Base-by-base conservation (phyloP, 805 yeast genomes). In the Yamadazyma kitorensis region DNA sequence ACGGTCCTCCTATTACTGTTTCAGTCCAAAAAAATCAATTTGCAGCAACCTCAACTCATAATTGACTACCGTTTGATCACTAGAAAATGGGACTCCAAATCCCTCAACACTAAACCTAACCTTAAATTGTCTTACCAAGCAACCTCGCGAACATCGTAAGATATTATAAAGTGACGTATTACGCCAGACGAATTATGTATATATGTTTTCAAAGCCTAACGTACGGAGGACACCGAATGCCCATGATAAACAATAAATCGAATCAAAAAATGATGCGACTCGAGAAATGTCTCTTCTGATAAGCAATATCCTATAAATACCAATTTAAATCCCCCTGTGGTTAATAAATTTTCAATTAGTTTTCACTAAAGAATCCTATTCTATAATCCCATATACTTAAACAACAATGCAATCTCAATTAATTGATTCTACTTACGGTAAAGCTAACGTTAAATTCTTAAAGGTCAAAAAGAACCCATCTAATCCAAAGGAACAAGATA, bases 361-460 rank as follows among this genome's bases (percentile, higher is more conserved):
- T 19, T 19, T 19, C 10, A 19, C 22, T 10, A 19, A 7, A 7
- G 22, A 19, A 10, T 19, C 10, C 22, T 7, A 19, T 19, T 19
- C 22, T 19, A 7, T 10, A 19, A 19, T 19, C 10, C 10, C 22
- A 6, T 7, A 19, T 10, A 6, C 22, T 7, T 17, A 25, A 6
- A 16, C 17, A 12, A 17, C n/a, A 29, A 36, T 36, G 40, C 18
- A 37, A 30, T 47, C 51, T 10, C 41, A 41, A 39, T 48, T 59
- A 40, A 17, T 64, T 24, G 55, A 68, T 7, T 81, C 94, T 17
- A 67, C 85, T 19, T 89, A 89, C 72, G 97, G 97, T 46, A 89
- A 89, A 59, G 95, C 80, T 59, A 86, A 87, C 64, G 96, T 89
- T 57, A 87, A 89, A 59, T 85, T 89, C 61, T 74, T 89, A 51